Base-by-base conservation (phyloP, 495 filamentous ascomycete species). In the Gamarada debralockiae region DNA sequence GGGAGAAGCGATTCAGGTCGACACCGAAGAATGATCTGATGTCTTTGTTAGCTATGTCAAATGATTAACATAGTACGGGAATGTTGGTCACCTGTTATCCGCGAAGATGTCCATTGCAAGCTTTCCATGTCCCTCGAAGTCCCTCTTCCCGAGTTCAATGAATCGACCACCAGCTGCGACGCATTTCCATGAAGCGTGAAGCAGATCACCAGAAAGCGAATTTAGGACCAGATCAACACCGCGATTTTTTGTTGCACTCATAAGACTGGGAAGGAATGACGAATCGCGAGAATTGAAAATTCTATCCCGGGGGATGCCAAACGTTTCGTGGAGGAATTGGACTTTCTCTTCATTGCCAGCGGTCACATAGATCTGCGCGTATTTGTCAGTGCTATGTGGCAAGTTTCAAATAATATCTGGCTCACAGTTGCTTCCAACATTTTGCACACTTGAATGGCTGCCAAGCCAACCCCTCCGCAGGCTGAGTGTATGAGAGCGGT, bases 161-260 rank as follows among this genome's bases (percentile, higher is more conserved):
- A 82, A 76, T 0, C 65, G 68, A 15, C 80, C 80, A 15, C 61
- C 70, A 8, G 66, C 63, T 4, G 80, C 80, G 39, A 83, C 64
- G 47, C 73, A 81, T 50, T 68, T 67, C 74, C 75, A 80, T 15
- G 70, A 73, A 48, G 74, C 72, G 12, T 68, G 68, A 4, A 75
- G 61, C 5, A 63, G 62, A 12, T 73, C 70, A 1, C 73, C 75
- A 0, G 66, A 57, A 60, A 87, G 62, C 0, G 78, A 83, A 60
- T 86, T 87, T 9, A 89, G 58, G 3, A 87, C 67, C 0, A 89
- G 73, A 57, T 88, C 83, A 1, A 86, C 79, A 85, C 84, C 1
- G 55, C 48, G 17, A 7, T 75, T 70, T 22, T 63, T 43, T 2
- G 80, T 85, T 18, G 64, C 59, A 0, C 58, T 36, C 38, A 72